phyloP scores from a whole-genome alignment of 306 rosid genomes.

The Delonix regia region DNA sequence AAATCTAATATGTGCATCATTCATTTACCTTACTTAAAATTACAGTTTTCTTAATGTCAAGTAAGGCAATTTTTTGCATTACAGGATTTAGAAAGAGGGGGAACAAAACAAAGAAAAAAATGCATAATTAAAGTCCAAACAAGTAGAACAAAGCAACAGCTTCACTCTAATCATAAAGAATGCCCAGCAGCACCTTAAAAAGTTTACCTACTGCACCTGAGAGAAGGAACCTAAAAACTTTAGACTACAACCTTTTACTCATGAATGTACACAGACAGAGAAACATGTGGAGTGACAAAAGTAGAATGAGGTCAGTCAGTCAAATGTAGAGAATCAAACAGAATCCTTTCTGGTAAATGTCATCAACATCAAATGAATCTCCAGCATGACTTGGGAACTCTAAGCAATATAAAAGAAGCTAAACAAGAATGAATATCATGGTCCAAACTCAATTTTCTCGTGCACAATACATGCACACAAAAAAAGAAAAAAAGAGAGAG shows the following conservation, averaged over 20 bases:
- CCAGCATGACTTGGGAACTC: neutral
- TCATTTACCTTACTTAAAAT: neutral
- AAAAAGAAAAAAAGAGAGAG: neutral
- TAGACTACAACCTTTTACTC: neutral
- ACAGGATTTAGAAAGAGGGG: neutral
- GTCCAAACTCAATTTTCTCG: neutral
- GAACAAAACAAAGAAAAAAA: neutral
- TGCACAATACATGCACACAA: neutral
- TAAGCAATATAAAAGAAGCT: neutral
- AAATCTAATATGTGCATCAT: neutral
- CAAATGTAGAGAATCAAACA: neutral
- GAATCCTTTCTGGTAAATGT: neutral
- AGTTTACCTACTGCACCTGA: neutral
- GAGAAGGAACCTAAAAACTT: neutral
- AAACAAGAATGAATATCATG: neutral
- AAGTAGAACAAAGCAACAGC: neutral
- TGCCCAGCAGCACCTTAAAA: neutral
- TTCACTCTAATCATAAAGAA: neutral
- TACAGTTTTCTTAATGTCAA: neutral
- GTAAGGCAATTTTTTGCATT: neutral
- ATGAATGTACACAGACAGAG: neutral
- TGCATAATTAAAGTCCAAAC: neutral
- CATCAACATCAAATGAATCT: neutral
- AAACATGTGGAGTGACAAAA: neutral
- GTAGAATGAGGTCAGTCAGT: neutral